A percentile compares a stretch with the other conserved stretches of the same genome.
Evolutionary conservation across 768 basidiomycete species (phyloP).

Genomic region (Holtermannia corniformis): DNA sequence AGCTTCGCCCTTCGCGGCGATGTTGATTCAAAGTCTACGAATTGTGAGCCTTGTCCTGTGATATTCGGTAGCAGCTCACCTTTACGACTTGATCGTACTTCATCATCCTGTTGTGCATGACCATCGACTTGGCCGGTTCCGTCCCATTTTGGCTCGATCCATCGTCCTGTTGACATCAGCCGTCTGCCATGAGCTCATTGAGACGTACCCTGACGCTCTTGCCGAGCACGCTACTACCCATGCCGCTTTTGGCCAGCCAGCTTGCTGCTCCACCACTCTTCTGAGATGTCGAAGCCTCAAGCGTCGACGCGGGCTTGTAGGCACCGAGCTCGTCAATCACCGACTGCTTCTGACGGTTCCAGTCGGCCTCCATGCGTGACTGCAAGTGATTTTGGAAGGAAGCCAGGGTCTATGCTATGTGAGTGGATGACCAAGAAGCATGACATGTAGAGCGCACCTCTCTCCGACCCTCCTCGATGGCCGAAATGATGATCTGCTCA

Average conservation of each 20-base stretch:
- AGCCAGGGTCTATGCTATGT: slow-evolving; percentile 53
- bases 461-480: slow-evolving; percentile 79
- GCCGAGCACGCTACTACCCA: slow-evolving; percentile 8
- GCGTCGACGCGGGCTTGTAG: slow-evolving; percentile 42
- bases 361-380: slow-evolving; percentile 63
- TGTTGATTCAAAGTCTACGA: slow-evolving; percentile 26
- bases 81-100: slow-evolving; percentile 77
- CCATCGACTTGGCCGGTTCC: slow-evolving; percentile 6
- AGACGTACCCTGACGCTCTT: slow-evolving; percentile 1
- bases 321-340: slow-evolving; percentile 84
- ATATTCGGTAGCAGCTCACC: slow-evolving; percentile 59
- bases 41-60: slow-evolving; percentile 53
- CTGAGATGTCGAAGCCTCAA: background rate
- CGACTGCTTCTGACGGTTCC: slow-evolving; percentile 82
- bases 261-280: background rate
- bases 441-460: slow-evolving; percentile 40
- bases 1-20: slow-evolving; percentile 24
- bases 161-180: background rate
- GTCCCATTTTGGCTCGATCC: background rate
- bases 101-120: slow-evolving; percentile 55
- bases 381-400: slow-evolving; percentile 75
- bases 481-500: slow-evolving; percentile 86
- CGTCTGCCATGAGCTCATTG: background rate
- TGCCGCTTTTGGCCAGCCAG: slow-evolving; percentile 1
- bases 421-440: background rate